Percentiles rank a stretch among this genome's conserved stretches.
These are phyloP conservation scores for Solanum verrucosum DNA, from an alignment of 257 asterid genomes.

Conservation along the genomic window DNA sequence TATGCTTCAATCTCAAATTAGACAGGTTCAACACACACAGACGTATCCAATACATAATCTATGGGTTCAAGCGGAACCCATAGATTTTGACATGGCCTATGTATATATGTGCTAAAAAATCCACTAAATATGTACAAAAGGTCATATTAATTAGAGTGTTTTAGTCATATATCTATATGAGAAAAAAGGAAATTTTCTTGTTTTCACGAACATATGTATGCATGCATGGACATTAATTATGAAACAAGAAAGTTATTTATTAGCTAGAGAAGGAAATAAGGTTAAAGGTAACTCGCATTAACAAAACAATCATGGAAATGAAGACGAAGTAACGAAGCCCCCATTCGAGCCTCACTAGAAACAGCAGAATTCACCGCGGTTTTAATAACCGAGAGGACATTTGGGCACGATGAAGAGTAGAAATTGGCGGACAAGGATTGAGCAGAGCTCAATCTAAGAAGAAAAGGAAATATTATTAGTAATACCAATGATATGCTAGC, in stretches of 20 bases:
- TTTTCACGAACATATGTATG: not conserved
- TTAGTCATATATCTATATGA: not conserved
- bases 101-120: not conserved
- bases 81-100: not conserved
- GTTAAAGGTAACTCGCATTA: conserved; percentile 38
- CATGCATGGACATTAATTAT: not conserved
- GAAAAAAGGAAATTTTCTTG: not conserved
- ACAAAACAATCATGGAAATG: conserved; percentile 94
- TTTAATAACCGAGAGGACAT: conserved; percentile 27
- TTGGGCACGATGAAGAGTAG: conserved; percentile 45
- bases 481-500: not conserved
- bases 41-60: not conserved
- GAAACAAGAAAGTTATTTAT: not conserved
- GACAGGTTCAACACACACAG: not conserved
- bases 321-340: conserved; percentile 86
- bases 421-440: conserved; percentile 41
- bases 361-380: conserved; percentile 40
- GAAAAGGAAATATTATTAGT: conserved; percentile 13
- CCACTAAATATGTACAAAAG: not conserved
- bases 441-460: conserved; percentile 9
- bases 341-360: conserved; percentile 68
- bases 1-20: not conserved
- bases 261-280: not conserved
- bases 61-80: not conserved
- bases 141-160: not conserved